Conservation (phyloP, 176 grass and related monocot species). For the Typha latifolia region DNA sequence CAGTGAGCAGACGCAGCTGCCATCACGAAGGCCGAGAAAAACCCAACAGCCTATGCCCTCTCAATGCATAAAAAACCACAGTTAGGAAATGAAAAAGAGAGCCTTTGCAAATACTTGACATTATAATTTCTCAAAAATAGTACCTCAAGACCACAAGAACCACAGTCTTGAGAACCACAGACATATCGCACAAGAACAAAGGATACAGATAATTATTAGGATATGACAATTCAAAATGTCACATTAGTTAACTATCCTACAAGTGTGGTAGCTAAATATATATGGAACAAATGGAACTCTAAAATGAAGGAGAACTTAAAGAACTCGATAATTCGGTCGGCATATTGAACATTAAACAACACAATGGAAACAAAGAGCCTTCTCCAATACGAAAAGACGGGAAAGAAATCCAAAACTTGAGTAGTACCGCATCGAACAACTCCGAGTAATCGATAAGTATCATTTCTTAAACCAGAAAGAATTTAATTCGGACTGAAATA, state of each 20-base stretch:
- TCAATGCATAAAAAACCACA: neutral
- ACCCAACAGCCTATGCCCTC: slow-evolving; percentile 7
- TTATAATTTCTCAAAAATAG: too few species aligned
- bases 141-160: too few species aligned
- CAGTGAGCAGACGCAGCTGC: slow-evolving; percentile 11
- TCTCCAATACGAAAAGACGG: neutral
- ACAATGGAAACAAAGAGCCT: neutral
- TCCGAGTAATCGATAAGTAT: neutral
- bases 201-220: too few species aligned
- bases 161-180: too few species aligned
- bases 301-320: too few species aligned
- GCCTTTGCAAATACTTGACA: too few species aligned
- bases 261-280: neutral
- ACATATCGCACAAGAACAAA: too few species aligned
- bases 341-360: neutral
- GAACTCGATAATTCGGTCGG: too few species aligned
- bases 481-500: too few species aligned
- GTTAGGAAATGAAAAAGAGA: neutral
- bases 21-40: slow-evolving; percentile 11
- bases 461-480: too few species aligned
- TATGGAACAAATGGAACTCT: neutral
- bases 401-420: neutral
- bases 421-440: neutral
- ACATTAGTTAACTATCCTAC: too few species aligned
- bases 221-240: too few species aligned